Conservation (phyloP, 805 yeast species). For the Schwanniomyces polymorphus region DNA sequence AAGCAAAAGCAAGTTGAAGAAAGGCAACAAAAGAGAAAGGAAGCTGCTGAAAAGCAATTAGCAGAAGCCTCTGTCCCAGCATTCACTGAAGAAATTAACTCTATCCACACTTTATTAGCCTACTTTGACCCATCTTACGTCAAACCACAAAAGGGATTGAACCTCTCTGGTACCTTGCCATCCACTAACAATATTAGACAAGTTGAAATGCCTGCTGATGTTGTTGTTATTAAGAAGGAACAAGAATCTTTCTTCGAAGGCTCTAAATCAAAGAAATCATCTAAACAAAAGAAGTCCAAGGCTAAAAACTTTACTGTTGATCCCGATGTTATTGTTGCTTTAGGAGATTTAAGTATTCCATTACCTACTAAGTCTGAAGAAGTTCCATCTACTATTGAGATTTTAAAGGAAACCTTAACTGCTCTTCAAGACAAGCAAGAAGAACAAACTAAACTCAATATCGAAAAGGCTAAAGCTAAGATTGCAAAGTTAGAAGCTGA, state of each 20-base stretch:
- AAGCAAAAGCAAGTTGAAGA: conserved; percentile 52
- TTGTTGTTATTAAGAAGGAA: conserved; percentile 62
- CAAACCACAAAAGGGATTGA: conserved; percentile 43
- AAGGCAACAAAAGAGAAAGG: conserved; percentile 53
- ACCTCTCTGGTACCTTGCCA: conserved; percentile 17
- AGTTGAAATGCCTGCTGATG: conserved; percentile 63
- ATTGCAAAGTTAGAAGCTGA: conserved; percentile 65
- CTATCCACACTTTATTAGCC: conserved; percentile 69
- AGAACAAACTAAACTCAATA: conserved; percentile 73
- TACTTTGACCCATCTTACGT: conserved; percentile 80
- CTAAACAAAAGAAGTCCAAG: conserved; percentile 53
- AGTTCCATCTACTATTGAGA: conserved; percentile 60
- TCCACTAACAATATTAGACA: conserved; percentile 40
- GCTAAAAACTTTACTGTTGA: conserved; percentile 68
- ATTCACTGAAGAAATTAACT: conserved; percentile 71
- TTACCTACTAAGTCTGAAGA: conserved; percentile 79
- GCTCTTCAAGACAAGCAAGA: conserved; percentile 73
- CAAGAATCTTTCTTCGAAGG: conserved; percentile 60
- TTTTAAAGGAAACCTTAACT: conserved; percentile 70
- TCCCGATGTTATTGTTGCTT: conserved; percentile 73
- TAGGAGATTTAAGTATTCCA: conserved; percentile 72
- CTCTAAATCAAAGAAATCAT: conserved; percentile 33
- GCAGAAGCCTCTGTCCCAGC: conserved; percentile 82
- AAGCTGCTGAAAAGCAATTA: conserved; percentile 63
- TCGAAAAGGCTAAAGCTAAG: conserved; percentile 75